These are phyloP conservation scores for Sugiyamaella qingdaonensis DNA, from an alignment of 805 yeast species.

Conservation along the genomic window DNA sequence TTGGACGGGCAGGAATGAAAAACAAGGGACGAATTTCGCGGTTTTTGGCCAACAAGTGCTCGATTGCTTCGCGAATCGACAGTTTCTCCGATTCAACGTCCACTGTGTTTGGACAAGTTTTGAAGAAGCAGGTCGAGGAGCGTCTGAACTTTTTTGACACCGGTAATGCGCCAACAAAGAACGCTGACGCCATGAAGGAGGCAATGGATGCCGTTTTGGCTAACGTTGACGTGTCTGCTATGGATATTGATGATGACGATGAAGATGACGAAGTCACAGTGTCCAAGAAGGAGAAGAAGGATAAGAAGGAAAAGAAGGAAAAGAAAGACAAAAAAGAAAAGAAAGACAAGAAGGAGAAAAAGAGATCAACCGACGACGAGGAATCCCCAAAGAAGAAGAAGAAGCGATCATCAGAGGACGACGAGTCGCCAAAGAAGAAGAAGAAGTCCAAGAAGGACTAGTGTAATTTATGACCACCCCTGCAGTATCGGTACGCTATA, in stretches of 20 bases:
- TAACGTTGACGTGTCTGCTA: constrained; percentile 34
- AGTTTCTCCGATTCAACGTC: constrained; percentile 94
- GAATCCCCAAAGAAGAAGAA: constrained; percentile 19
- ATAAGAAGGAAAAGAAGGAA: constrained; percentile 43
- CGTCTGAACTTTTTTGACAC: constrained; percentile 93
- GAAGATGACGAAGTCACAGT: constrained; percentile 36
- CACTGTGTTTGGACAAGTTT: constrained; percentile 80
- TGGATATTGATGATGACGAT: constrained; percentile 43
- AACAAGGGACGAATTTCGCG: constrained; percentile 99
- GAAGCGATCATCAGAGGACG: constrained; percentile 21
- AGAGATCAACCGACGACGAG: constrained; percentile 29
- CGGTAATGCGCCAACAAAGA: constrained; percentile 95
- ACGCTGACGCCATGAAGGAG: constrained; percentile 87
- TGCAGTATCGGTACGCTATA: no score
- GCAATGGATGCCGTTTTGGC: constrained; percentile 67
- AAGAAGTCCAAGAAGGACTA: constrained; percentile 15
- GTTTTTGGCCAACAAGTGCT: constrained; percentile 97
- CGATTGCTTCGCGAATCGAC: constrained; percentile 98
- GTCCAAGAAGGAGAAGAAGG: constrained; percentile 50
- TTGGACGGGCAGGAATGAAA: constrained; percentile 90
- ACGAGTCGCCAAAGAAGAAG: constrained; percentile 22
- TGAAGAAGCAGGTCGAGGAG: constrained; percentile 97
- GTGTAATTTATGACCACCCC: constrained; percentile 3
- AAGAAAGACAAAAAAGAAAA: constrained; percentile 49
- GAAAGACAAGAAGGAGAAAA: constrained; percentile 51